Conservation (phyloP, 225 moss, liverwort and hornwort species). For the Pleurozium schreberi region DNA sequence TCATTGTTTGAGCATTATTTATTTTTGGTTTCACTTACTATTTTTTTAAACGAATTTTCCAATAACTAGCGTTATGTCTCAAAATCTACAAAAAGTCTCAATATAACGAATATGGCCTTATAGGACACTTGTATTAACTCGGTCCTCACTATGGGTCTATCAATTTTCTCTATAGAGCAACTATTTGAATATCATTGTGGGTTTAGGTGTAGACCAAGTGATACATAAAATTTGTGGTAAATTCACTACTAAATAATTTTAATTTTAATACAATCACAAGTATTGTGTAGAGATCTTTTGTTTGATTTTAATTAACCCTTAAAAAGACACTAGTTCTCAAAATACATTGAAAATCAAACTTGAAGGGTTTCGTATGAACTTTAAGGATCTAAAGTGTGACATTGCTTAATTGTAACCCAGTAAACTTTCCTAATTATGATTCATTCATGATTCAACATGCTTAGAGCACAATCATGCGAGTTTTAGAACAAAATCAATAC, state of each 20-base stretch:
- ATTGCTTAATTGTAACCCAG: neutral
- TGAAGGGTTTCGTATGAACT: fast-evolving
- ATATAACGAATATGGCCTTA: no score
- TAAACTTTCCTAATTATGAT: fast-evolving
- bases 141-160: no score
- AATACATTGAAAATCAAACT: neutral
- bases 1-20: no score
- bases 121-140: no score
- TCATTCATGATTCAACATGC: neutral
- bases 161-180: no score
- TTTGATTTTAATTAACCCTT: neutral
- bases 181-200: no score
- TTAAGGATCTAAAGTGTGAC: neutral
- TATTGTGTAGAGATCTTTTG: neutral
- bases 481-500: neutral
- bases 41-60: no score
- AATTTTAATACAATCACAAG: neutral
- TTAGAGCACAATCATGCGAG: no score
- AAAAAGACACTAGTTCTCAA: neutral
- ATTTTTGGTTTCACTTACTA: no score
- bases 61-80: no score
- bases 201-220: neutral
- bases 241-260: fast-evolving
- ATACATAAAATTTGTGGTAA: neutral
- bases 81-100: no score